A percentile compares a stretch with the other conserved stretches of the same genome.
These are phyloP conservation scores for Zancudomyces culisetae DNA, from an alignment of 371 early-diverging fungal genomes.

Conservation along the genomic window DNA sequence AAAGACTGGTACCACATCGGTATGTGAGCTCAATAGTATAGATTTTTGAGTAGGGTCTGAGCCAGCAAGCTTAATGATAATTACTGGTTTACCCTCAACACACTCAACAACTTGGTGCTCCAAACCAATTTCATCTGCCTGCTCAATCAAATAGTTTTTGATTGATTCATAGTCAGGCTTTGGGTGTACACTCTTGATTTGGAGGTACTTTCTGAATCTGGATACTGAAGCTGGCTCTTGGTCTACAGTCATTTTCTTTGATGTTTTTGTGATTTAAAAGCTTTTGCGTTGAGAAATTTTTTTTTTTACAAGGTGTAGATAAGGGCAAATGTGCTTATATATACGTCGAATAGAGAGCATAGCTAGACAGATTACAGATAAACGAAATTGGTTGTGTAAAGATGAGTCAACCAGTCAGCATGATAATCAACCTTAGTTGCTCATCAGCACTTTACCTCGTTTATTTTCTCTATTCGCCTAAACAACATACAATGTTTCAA, in stretches of 20 bases:
- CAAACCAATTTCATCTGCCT: constrained; percentile 45
- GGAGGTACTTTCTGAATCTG: constrained; percentile 51
- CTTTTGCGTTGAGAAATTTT: too few relatives aligned
- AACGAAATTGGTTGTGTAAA: too few relatives aligned
- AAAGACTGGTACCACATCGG: constrained; percentile 68
- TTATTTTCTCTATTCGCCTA: too few relatives aligned
- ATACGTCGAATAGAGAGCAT: too few relatives aligned
- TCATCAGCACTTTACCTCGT: too few relatives aligned
- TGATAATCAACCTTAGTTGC: too few relatives aligned
- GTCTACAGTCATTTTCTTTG: background rate
- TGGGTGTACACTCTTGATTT: constrained; percentile 59
- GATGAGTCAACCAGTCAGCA: too few relatives aligned
- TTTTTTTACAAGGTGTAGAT: too few relatives aligned
- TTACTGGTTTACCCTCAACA: constrained; percentile 42
- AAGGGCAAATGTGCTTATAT: too few relatives aligned
- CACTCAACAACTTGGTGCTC: constrained; percentile 13
- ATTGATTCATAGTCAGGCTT: constrained; percentile 45
- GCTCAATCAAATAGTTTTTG: constrained; percentile 27
- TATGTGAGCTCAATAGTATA: constrained; percentile 57
- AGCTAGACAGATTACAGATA: too few relatives aligned
- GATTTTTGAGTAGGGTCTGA: constrained; percentile 29
- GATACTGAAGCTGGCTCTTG: constrained; percentile 26
- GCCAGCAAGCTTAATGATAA: constrained; percentile 44
- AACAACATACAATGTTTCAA: too few relatives aligned
- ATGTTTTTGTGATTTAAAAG: too few relatives aligned